Evolutionary conservation across 2,329 filamentous ascomycete species (phyloP), one percentile per base, ranked within the genome.

Genomic region (Nectriaceae sp.): DNA sequence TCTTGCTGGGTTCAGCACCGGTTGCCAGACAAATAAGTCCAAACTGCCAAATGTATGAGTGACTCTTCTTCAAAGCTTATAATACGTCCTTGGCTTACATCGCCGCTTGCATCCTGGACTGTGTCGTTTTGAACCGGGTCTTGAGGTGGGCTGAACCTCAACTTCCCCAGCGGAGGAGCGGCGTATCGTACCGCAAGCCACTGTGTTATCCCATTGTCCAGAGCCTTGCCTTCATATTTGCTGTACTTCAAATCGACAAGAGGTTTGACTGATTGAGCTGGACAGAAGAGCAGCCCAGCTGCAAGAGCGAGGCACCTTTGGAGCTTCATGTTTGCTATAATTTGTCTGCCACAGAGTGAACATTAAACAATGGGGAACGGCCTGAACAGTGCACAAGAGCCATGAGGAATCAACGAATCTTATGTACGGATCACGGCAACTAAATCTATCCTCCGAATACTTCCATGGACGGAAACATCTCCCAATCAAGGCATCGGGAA

Each of bases 181-280:
- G 88, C 89, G 70, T 83, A 94, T 37, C 87, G 81, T 54, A 94
- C 82, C 2, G 88, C 89, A 6, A 89, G 76, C 87, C 87, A 93
- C 65, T 86, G 77, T 3, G 79, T 83, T 40, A 90, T 71, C 1
- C 84, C 85, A 56, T 80, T 80, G 0, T 67, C 56, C 2, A 78
- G 70, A 2, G 72, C 62, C 4, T 71, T 67, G 8, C 89, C 89
- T 42, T 75, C 67, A 61, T 91, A 90, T 21, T 74, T 78, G 22
- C 84, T 78, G 63, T 91, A 92, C 3, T 76, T 77, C 19, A 92
- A 73, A 52, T 88, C 74, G 13, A 90, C 82, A 2, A 48, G 20
- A 15, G 52, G 19, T 11, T 44, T 35, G 1, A 61, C 57, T 0
- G 59, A 57, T 3, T 13, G 2, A 6, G 36, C 50, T 5, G 42